Percentiles rank a stretch among this genome's conserved stretches.
Conservation (phyloP, 148 eudicot species). For the Cornus kousa region DNA sequence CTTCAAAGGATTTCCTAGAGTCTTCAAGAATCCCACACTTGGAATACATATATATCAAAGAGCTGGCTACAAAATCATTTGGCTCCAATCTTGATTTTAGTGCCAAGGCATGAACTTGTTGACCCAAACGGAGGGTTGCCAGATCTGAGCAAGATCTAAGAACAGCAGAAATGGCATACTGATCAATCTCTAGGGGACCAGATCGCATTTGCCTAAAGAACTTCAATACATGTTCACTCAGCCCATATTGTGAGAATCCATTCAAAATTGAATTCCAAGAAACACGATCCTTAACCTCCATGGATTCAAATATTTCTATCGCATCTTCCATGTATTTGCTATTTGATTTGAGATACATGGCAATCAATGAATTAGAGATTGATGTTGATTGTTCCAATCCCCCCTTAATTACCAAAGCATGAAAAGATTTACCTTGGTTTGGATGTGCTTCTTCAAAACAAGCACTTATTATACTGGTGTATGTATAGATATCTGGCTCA, state of each 20-base stretch:
- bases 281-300: constrained; percentile 53
- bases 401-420: constrained; percentile 57
- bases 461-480: constrained; percentile 63
- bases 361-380: constrained; percentile 63
- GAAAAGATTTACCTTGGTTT: constrained; percentile 51
- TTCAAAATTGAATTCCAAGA: constrained; percentile 80
- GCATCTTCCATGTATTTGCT: constrained; percentile 52
- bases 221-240: constrained; percentile 59
- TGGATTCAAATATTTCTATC: constrained; percentile 44
- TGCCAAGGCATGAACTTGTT: constrained; percentile 61
- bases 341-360: constrained; percentile 57
- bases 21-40: constrained; percentile 69
- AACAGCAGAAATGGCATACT: constrained; percentile 66
- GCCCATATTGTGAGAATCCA: constrained; percentile 67
- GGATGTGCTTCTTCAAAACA: constrained; percentile 45
- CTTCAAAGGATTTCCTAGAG: constrained; percentile 60
- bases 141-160: constrained; percentile 76
- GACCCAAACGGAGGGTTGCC: constrained; percentile 62
- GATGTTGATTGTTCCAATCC: constrained; percentile 57
- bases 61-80: constrained; percentile 63
- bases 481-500: constrained; percentile 65
- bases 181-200: constrained; percentile 43
- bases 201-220: constrained; percentile 51
- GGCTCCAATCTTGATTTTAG: constrained; percentile 48
- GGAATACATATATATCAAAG: constrained; percentile 66